phyloP scores from a whole-genome alignment of 306 rosid species.

The Corylus avellana region DNA sequence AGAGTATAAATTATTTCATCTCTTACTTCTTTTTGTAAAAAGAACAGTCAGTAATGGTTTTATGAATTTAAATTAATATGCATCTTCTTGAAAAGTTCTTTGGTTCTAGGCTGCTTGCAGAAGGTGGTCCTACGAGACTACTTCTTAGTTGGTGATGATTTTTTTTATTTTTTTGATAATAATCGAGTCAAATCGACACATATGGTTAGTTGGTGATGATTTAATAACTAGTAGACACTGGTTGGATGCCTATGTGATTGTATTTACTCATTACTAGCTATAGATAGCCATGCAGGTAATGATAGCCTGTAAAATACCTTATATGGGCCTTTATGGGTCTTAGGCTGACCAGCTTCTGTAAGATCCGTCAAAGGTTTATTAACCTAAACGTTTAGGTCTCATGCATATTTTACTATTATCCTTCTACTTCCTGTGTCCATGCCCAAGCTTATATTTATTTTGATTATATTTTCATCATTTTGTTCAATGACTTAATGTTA shows the following conservation, averaged over 20 bases:
- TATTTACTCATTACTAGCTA: too few species aligned
- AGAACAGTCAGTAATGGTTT: background rate
- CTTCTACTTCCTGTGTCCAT: background rate
- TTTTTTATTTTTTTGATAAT: background rate
- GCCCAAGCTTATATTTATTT: background rate
- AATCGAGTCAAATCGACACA: too few species aligned
- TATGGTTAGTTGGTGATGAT: background rate
- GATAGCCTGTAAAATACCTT: too few species aligned
- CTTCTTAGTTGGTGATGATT: background rate
- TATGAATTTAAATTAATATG: background rate
- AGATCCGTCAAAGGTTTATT: background rate
- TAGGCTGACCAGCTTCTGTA: background rate
- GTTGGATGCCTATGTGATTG: too few species aligned
- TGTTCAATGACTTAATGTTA: background rate
- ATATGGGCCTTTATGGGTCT: background rate
- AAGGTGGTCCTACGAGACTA: background rate
- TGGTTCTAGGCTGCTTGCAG: background rate
- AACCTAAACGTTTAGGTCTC: background rate
- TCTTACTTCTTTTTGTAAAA: too few species aligned
- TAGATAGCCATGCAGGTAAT: too few species aligned
- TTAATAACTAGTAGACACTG: background rate
- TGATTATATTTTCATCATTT: background rate
- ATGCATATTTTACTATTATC: background rate
- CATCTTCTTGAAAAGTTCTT: background rate
- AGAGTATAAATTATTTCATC: too few species aligned